Percentiles rank a stretch among this genome's conserved stretches.
Conservation (phyloP, 2,329 filamentous ascomycete genomes). For the Arthroderma sp. region DNA sequence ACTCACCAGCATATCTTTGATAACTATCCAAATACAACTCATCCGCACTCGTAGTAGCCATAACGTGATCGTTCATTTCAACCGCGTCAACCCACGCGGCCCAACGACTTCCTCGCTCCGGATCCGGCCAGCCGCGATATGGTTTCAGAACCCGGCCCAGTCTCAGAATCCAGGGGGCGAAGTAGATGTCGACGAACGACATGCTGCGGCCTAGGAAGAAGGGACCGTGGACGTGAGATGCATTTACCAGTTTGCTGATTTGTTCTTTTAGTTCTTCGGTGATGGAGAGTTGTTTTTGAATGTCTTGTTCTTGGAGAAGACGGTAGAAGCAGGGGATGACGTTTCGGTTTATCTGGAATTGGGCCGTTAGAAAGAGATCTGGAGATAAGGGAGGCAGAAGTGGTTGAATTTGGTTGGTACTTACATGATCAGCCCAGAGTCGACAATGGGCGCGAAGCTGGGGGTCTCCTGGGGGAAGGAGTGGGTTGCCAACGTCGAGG, state of each 20-base stretch:
- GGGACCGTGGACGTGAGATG: constrained; percentile 47
- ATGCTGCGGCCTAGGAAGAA: constrained; percentile 51
- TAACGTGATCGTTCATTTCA: constrained; percentile 49
- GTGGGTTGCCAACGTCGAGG: constrained; percentile 42
- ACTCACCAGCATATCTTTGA: constrained; percentile 46
- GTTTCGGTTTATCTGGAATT: constrained; percentile 54
- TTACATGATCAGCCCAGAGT: constrained; percentile 68
- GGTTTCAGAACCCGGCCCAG: constrained; percentile 52
- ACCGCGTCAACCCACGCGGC: constrained; percentile 57
- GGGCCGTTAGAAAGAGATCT: constrained; percentile 6
- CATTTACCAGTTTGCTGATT: constrained; percentile 49
- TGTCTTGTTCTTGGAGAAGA: constrained; percentile 53
- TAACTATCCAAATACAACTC: constrained; percentile 56
- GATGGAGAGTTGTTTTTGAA: constrained; percentile 43
- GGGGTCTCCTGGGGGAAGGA: constrained; percentile 53
- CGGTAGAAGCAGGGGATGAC: constrained; percentile 67
- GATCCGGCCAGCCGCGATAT: constrained; percentile 53
- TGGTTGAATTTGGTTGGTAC: constrained; percentile 14
- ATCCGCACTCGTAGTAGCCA: constrained; percentile 53
- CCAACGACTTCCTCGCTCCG: constrained; percentile 52
- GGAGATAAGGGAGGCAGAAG: neutral
- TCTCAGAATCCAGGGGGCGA: constrained; percentile 62
- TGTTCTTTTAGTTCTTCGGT: constrained; percentile 51
- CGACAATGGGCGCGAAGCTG: constrained; percentile 60
- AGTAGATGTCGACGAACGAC: constrained; percentile 58